Conservation (phyloP, 371 early-diverging fungal genomes). For the Lichtheimia hyalospora region DNA sequence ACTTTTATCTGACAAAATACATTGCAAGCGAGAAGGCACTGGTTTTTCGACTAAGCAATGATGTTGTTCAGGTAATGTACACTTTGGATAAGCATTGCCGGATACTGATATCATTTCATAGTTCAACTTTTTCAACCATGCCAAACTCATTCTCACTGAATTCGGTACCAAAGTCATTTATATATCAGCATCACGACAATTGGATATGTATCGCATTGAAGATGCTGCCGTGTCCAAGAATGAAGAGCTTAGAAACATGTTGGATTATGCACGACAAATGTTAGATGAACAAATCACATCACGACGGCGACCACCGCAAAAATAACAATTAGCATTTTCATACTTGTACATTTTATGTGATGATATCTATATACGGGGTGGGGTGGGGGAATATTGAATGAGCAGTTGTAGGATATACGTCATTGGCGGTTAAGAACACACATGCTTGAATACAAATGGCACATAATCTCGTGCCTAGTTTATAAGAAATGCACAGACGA, state of each 20-base stretch:
- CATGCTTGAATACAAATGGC: no score
- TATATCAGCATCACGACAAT: conserved; percentile 25
- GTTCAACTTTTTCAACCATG: conserved; percentile 76
- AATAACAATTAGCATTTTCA: no score
- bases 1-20: conserved; percentile 70
- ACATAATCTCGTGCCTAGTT: no score
- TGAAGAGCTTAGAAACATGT: neutral
- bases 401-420: no score
- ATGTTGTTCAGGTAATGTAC: conserved; percentile 67
- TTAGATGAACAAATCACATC: conserved; percentile 6
- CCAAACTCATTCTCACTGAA: conserved; percentile 66
- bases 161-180: conserved; percentile 53
- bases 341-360: no score
- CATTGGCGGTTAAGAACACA: no score
- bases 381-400: no score
- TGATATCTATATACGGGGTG: no score
- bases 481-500: no score
- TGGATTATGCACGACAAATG: neutral
- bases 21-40: conserved; percentile 63
- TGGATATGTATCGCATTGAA: conserved; percentile 8
- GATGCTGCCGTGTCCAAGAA: conserved; percentile 12
- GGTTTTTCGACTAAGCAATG: conserved; percentile 73
- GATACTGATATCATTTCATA: conserved; percentile 16
- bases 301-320: no score
- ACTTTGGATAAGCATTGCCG: neutral